Conservation (phyloP, 1,284 basidiomycete genomes). For the Chondrostereum purpureum region DNA sequence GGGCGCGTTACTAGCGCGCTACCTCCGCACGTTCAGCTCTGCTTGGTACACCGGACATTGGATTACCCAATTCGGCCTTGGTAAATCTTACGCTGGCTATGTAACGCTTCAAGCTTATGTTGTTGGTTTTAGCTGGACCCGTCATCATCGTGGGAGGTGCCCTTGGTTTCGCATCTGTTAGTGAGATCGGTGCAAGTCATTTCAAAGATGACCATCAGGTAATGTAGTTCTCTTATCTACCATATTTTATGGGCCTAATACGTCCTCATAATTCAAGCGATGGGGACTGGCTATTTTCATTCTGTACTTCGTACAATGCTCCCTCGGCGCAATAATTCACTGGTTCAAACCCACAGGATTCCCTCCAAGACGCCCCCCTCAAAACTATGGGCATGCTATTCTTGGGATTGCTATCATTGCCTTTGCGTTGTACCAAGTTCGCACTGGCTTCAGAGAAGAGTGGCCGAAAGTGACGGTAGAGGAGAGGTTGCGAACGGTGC, state of each 20-base stretch:
- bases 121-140: slow-evolving; percentile 45
- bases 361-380: slow-evolving; percentile 36
- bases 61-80: slow-evolving; percentile 38
- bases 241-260: not conserved
- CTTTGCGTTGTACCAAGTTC: slow-evolving; percentile 46
- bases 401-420: slow-evolving; percentile 45
- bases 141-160: slow-evolving; percentile 44
- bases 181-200: slow-evolving; percentile 30
- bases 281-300: slow-evolving; percentile 54
- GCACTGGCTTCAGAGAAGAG: slow-evolving; percentile 38
- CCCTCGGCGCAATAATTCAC: slow-evolving; percentile 56
- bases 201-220: slow-evolving; percentile 49
- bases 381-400: slow-evolving; percentile 55
- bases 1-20: slow-evolving; percentile 54
- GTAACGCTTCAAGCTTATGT: too few species aligned
- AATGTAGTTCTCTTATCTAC: too few species aligned
- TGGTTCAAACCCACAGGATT: slow-evolving; percentile 40
- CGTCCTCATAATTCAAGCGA: too few species aligned
- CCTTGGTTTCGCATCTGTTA: slow-evolving; percentile 43
- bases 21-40: slow-evolving; percentile 44
- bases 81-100: slow-evolving; percentile 21
- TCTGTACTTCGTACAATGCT: slow-evolving; percentile 53
- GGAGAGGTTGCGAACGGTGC: slow-evolving; percentile 32
- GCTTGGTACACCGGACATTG: slow-evolving; percentile 54
- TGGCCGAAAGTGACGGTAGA: slow-evolving; percentile 40